phyloP scores from a whole-genome alignment of 106 monocot genomes.

The Acorus calamus region DNA sequence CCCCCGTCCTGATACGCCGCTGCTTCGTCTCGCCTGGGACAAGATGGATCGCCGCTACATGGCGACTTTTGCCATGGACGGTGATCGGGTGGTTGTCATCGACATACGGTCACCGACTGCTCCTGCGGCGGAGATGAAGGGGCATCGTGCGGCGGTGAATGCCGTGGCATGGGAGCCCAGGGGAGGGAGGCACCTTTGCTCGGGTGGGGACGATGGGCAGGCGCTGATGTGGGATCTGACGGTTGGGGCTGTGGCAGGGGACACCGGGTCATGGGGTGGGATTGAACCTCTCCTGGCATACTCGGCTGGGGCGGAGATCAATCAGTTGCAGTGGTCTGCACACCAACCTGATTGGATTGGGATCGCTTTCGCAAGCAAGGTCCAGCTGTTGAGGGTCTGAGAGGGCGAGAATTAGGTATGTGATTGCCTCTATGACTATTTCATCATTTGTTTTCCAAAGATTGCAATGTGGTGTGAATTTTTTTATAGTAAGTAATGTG shows the following conservation, averaged over 20 bases:
- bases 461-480: no score
- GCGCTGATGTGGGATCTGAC: slow-evolving; percentile 64
- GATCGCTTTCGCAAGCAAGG: slow-evolving; percentile 60
- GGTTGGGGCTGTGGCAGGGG: slow-evolving; percentile 2
- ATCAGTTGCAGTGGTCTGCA: slow-evolving; percentile 56
- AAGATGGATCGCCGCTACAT: slow-evolving; percentile 63
- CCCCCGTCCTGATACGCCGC: slow-evolving; percentile 66
- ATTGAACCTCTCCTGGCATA: slow-evolving; percentile 37
- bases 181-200: slow-evolving; percentile 37
- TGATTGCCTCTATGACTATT: no score
- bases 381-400: slow-evolving; percentile 50
- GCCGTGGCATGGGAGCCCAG: slow-evolving; percentile 66
- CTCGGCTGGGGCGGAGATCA: slow-evolving; percentile 35
- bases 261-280: slow-evolving; percentile 3
- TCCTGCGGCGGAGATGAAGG: slow-evolving; percentile 77
- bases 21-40: slow-evolving; percentile 89
- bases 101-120: slow-evolving; percentile 66
- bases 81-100: slow-evolving; percentile 53
- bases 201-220: slow-evolving; percentile 62
- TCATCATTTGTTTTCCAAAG: no score
- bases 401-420: no score
- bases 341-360: slow-evolving; percentile 45
- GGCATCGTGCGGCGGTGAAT: slow-evolving; percentile 66
- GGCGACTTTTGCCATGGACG: slow-evolving; percentile 78
- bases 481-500: no score